Base-by-base conservation (phyloP, 2,329 filamentous ascomycete genomes). In the Colletotrichum siamense region DNA sequence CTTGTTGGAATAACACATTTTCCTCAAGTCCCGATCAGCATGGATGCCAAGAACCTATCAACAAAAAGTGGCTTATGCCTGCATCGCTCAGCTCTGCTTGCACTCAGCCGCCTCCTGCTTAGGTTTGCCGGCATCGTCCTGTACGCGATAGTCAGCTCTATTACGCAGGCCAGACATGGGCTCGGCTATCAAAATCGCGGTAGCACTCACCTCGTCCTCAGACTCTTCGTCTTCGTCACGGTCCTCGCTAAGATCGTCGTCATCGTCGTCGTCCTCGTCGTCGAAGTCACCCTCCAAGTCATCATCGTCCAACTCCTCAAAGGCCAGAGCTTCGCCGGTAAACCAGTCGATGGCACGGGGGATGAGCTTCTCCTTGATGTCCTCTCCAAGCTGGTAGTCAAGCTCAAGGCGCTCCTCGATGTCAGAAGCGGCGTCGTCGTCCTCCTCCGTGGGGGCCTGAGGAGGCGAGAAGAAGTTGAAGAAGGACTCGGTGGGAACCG, bases 291-390 rank as follows among this genome's bases (percentile, higher is more conserved):
- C 94, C 72, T 96, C 94, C 78, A 96, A 89, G 77, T 96, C 96
- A 71, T 98, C 94, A 66, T 92, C 92, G 52, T 96, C 94, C 77
- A 98, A 87, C 85, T 98, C 96, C 90, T 99, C 97, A 81, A 95
- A 99, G 81, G 97, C 96, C 79, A 99, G 93, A 80, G 97, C 97
- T 88, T 99, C 97, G 75, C 97, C 97, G 69, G 97, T 99, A 86
- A 99, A 99, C 97, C 97, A 99, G 88, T 99, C 97, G 82, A 99
- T 97, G 74, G 98, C 97, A 81, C 96, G 96, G 79, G 97, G 97
- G 81, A 99, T 99, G 79, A 99, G 92, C 90, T 99, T 99, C 92
- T 99, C 97, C 90, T 99, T 99, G 89, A 99, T 98, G 84, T 99
- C 97, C 89, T 99, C 97, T 80, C 97, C 97, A 61, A 99, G 93